A percentile compares a stretch with the other conserved stretches of the same genome.
These are phyloP conservation scores for Alternaria brassicae DNA, from an alignment of 2,329 filamentous ascomycete genomes.

Conservation along the genomic window DNA sequence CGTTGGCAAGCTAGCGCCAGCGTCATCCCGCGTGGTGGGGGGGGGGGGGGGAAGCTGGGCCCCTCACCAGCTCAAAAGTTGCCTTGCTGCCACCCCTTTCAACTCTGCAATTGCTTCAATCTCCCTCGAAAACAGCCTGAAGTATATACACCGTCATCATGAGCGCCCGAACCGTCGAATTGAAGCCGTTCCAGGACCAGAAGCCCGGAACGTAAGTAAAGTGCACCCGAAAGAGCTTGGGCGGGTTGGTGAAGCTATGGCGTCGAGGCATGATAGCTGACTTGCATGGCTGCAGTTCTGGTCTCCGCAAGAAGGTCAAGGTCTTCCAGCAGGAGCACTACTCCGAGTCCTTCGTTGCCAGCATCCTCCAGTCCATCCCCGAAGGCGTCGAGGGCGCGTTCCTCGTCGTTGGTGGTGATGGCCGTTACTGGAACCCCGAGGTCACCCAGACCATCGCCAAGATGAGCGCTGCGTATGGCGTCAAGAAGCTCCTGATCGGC, in stretches of 20 bases:
- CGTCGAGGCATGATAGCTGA: slow-evolving; percentile 34
- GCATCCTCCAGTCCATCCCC: slow-evolving; percentile 94
- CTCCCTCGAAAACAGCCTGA: slow-evolving; percentile 27
- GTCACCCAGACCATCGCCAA: slow-evolving; percentile 96
- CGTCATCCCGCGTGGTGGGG: slow-evolving; percentile 40
- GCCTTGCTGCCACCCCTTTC: slow-evolving; percentile 22
- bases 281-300: slow-evolving; percentile 68
- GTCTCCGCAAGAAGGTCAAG: slow-evolving; percentile 98
- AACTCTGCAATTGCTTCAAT: slow-evolving; percentile 31
- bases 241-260: slow-evolving; percentile 9
- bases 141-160: slow-evolving; percentile 52
- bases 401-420: slow-evolving; percentile 97
- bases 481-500: slow-evolving; percentile 97
- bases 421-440: slow-evolving; percentile 95
- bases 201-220: slow-evolving; percentile 95
- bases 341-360: slow-evolving; percentile 93
- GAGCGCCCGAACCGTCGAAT: slow-evolving; percentile 78
- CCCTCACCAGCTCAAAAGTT: slow-evolving; percentile 43
- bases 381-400: slow-evolving; percentile 88
- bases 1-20: slow-evolving; percentile 29
- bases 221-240: neutral
- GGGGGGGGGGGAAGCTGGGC: slow-evolving; percentile 33
- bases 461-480: slow-evolving; percentile 94
- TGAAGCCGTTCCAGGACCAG: slow-evolving; percentile 91
- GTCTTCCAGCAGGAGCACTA: slow-evolving; percentile 96